These are phyloP conservation scores for Phytophthora agathidicida DNA, from an alignment of 352 stramenopile species.

Conservation along the genomic window DNA sequence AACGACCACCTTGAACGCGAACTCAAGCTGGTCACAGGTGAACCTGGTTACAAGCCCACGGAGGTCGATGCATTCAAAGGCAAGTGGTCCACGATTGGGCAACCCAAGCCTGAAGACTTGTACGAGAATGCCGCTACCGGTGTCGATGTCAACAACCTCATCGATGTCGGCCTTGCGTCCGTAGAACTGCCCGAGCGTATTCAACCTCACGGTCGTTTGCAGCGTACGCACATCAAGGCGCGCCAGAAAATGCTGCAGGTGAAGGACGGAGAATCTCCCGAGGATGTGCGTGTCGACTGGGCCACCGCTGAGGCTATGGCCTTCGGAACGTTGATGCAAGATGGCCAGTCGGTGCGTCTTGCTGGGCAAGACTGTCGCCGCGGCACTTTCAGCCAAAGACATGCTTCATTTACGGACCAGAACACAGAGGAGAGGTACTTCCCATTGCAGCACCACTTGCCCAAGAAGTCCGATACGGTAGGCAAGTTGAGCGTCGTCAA, in stretches of 20 bases:
- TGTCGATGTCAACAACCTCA: constrained; percentile 57
- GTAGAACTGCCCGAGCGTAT: constrained; percentile 65
- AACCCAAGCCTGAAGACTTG: constrained; percentile 54
- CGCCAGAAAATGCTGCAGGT: constrained; percentile 73
- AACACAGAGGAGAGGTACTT: constrained; percentile 78
- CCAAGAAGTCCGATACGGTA: constrained; percentile 33
- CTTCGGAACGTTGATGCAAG: constrained; percentile 84
- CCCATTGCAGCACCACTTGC: constrained; percentile 68
- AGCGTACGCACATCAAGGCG: constrained; percentile 78
- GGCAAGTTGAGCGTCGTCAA: constrained; percentile 73
- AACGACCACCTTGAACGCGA: constrained; percentile 75
- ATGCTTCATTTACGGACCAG: constrained; percentile 89
- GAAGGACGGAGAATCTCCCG: constrained; percentile 29
- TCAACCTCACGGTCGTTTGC: constrained; percentile 70
- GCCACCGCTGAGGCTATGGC: constrained; percentile 89
- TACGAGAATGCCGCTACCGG: constrained; percentile 63
- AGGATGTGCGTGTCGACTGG: constrained; percentile 82
- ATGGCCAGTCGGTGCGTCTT: constrained; percentile 86
- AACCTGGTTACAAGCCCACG: constrained; percentile 56
- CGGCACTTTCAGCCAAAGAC: constrained; percentile 89
- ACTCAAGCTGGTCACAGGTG: constrained; percentile 53
- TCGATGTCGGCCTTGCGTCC: constrained; percentile 68
- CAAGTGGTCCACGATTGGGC: constrained; percentile 66
- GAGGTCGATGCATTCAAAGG: constrained; percentile 78
- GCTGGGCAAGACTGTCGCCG: constrained; percentile 88